Evolutionary conservation across 345 rosid species (phyloP), one percentile per base, ranked within the genome.

Genomic region (Melastoma malabathricum): DNA sequence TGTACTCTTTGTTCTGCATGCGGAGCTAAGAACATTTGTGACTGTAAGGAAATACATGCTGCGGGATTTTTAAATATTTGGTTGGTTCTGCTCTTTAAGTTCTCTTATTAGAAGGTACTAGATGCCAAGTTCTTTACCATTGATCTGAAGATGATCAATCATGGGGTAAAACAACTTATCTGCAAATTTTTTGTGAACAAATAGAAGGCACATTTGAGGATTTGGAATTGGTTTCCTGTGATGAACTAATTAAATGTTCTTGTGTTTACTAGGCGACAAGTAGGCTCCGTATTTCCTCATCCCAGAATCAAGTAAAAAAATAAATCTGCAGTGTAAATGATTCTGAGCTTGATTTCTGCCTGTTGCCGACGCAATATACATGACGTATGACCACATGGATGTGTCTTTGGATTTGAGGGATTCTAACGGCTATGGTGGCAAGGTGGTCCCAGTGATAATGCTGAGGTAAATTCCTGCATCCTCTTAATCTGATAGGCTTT

Each of bases 371-470:
- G 72, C 64, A 82, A 82, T 67, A 56, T 78, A 67, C 81, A 80
- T 65, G 61, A 70, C 6, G 80, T 75, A 65, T 80, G 77, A 57
- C 81, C 75, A 23, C 89, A 75, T 18, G 89, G 92, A 23, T 68
- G 59, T 60, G 81, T 84, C 51, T 82, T n/a, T 78, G 27, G 92
- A 82, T 76, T 76, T 82, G 59, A 63, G 94, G 59, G 74, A 65
- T 50, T 66, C 58, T 59, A 69, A 77, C 47, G 92, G 86, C 44
- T 84, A 78, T 46, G 92, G 89, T 52, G n/a, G 92, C 82, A 38
- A 70, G 83, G 48, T 88, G 92, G 89, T 80, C 89, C n/a, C 15
- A 59, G 44, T 51, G 89, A 84, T 70, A 86, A 94, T 54, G 62
- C 69, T 27, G 73, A 80, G 84, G 97, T 84, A 76, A n/a, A 53